Percentiles rank a stretch among this genome's conserved stretches.
Evolutionary conservation across 2,329 filamentous ascomycete species (phyloP).

Genomic region (Ophiognomonia clavigignenti-juglandacearum): DNA sequence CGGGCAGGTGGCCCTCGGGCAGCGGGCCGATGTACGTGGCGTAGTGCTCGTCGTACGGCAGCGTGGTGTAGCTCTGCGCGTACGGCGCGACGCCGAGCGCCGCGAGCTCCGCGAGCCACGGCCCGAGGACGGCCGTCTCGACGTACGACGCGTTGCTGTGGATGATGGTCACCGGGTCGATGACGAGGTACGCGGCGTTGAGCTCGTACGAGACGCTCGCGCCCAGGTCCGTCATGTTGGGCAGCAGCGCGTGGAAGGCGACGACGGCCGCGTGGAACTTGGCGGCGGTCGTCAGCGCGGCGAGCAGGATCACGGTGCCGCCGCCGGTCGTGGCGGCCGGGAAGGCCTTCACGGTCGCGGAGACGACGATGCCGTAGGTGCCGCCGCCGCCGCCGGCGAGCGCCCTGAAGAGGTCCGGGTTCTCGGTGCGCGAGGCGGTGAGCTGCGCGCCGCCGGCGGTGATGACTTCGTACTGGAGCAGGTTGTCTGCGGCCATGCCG

Average conservation of each 20-base stretch:
- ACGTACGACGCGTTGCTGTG: conserved; percentile 23
- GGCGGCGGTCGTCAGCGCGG: conserved; percentile 18
- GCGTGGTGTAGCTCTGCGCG: conserved; percentile 21
- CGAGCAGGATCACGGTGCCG: conserved; percentile 17
- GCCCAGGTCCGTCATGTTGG: conserved; percentile 21
- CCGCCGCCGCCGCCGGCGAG: conserved; percentile 37
- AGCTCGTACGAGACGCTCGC: conserved; percentile 22
- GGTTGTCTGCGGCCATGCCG: conserved; percentile 43
- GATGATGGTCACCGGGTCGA: conserved; percentile 24
- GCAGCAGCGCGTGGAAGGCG: conserved; percentile 21
- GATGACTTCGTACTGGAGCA: conserved; percentile 43
- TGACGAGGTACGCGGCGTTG: conserved; percentile 17
- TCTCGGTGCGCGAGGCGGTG: conserved; percentile 32
- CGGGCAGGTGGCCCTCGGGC: conserved; percentile 28
- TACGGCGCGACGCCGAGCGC: conserved; percentile 22
- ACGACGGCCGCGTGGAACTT: conserved; percentile 20
- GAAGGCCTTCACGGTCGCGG: conserved; percentile 21
- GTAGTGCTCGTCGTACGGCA: conserved; percentile 29
- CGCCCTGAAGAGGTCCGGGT: conserved; percentile 46
- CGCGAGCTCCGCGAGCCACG: conserved; percentile 25
- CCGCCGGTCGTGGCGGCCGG: conserved; percentile 18
- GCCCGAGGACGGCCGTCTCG: conserved; percentile 23
- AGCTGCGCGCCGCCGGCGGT: conserved; percentile 37
- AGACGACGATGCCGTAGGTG: conserved; percentile 30
- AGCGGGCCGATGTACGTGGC: conserved; percentile 31